These are phyloP conservation scores for Picea glauca DNA, from an alignment of 75 land plant genomes.

Conservation along the genomic window DNA sequence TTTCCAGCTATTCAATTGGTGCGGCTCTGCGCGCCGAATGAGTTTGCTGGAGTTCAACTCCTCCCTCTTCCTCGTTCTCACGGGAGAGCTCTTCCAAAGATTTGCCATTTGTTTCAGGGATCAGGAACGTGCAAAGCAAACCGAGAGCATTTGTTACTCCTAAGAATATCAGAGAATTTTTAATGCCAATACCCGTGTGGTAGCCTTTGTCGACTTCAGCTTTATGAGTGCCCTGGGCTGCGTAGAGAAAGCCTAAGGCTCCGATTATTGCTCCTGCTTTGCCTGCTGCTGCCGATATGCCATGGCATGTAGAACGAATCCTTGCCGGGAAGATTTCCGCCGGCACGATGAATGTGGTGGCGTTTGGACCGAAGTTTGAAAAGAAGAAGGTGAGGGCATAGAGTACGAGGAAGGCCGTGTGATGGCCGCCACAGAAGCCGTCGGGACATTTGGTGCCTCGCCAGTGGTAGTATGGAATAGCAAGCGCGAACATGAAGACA, in stretches of 20 bases:
- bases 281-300: constrained; percentile 45
- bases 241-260: constrained; percentile 49
- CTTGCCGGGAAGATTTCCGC: constrained; percentile 51
- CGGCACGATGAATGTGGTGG: constrained; percentile 38
- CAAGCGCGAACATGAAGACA: constrained; percentile 50
- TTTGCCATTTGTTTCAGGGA: too few species aligned
- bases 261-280: constrained; percentile 59
- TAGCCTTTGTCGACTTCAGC: constrained; percentile 28
- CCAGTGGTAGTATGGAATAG: constrained; percentile 10
- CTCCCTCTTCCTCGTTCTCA: constrained; percentile 10
- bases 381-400: constrained; percentile 31
- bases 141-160: too few species aligned
- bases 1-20: too few species aligned
- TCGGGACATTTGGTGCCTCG: constrained; percentile 15
- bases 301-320: constrained; percentile 56
- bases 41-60: background rate
- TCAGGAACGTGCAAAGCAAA: too few species aligned
- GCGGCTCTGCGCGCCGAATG: too few species aligned
- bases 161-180: constrained; percentile 16
- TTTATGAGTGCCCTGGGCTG: constrained; percentile 22
- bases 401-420: constrained; percentile 12
- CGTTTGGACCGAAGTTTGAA: constrained; percentile 33
- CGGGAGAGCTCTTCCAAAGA: constrained; percentile 13
- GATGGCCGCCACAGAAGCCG: constrained; percentile 10
- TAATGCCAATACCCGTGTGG: constrained; percentile 40